Conservation (phyloP, 371 early-diverging fungal species). For the Syncephalastrum racemosum region DNA sequence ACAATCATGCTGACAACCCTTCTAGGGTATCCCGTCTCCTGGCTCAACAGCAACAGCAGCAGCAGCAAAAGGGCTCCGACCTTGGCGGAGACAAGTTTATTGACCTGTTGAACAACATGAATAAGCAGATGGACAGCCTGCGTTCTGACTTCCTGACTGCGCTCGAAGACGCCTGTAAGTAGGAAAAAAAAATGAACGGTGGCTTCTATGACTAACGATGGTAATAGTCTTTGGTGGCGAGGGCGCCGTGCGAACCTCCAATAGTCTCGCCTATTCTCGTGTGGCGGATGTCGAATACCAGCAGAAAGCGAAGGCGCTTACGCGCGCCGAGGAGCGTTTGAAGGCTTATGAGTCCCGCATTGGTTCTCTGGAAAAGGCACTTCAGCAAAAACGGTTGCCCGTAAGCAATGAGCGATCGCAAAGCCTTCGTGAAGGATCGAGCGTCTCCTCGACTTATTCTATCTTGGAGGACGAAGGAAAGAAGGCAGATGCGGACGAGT, state of each 20-base stretch:
- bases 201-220: neutral
- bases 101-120: conserved; percentile 36
- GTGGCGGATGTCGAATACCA: conserved; percentile 26
- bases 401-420: neutral
- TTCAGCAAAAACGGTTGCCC: conserved; percentile 25
- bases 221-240: neutral
- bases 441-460: conserved; percentile 21
- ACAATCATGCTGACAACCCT: too few species aligned
- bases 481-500: conserved; percentile 3
- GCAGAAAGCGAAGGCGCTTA: conserved; percentile 40
- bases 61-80: conserved; percentile 3
- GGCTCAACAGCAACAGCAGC: neutral
- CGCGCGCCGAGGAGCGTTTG: conserved; percentile 27
- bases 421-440: too few species aligned
- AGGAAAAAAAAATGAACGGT: neutral
- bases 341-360: conserved; percentile 51
- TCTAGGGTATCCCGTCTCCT: too few species aligned
- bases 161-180: conserved; percentile 44
- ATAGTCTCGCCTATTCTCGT: conserved; percentile 14
- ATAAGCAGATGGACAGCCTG: conserved; percentile 60
- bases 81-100: conserved; percentile 23
- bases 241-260: too few species aligned
- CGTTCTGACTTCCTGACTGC: conserved; percentile 57
- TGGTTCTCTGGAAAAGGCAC: conserved; percentile 38
- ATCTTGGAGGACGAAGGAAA: conserved; percentile 17